phyloP scores from a whole-genome alignment of 108 stramenopile species.

The Seminavis robusta region DNA sequence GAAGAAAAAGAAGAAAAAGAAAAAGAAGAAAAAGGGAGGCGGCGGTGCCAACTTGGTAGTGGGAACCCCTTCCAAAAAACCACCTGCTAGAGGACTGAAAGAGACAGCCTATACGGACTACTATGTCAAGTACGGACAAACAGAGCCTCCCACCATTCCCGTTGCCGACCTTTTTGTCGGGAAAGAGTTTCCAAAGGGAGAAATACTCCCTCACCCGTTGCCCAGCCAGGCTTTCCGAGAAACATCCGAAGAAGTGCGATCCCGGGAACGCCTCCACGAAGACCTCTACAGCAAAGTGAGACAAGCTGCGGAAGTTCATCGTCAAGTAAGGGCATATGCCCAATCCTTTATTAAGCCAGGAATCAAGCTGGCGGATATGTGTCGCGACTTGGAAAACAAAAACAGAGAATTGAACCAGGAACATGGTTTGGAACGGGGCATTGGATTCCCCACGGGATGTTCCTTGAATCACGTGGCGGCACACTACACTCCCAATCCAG shows the following conservation, averaged over 20 bases:
- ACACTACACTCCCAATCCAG: conserved; percentile 97
- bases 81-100: conserved; percentile 69
- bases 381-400: conserved; percentile 90
- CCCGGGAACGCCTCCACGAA: conserved; percentile 73
- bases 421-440: conserved; percentile 86
- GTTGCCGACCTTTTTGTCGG: conserved; percentile 58
- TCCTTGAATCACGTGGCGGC: conserved; percentile 98
- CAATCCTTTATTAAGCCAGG: conserved; percentile 96
- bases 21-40: conserved; percentile 80
- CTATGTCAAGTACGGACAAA: conserved; percentile 93
- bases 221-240: conserved; percentile 83
- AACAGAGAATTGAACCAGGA: conserved; percentile 90
- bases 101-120: conserved; percentile 90
- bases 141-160: conserved; percentile 94
- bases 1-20: conserved; percentile 88
- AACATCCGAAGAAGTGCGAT: conserved; percentile 83
- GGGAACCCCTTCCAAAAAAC: conserved; percentile 65
- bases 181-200: conserved; percentile 81
- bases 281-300: conserved; percentile 90
- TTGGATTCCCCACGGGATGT: conserved; percentile 99
- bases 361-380: conserved; percentile 94
- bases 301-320: conserved; percentile 91
- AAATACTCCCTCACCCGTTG: conserved; percentile 84
- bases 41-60: conserved; percentile 15
- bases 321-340: conserved; percentile 94